These are phyloP conservation scores for Alternaria arbusti DNA, from an alignment of 2,329 filamentous ascomycete species.

Conservation along the genomic window DNA sequence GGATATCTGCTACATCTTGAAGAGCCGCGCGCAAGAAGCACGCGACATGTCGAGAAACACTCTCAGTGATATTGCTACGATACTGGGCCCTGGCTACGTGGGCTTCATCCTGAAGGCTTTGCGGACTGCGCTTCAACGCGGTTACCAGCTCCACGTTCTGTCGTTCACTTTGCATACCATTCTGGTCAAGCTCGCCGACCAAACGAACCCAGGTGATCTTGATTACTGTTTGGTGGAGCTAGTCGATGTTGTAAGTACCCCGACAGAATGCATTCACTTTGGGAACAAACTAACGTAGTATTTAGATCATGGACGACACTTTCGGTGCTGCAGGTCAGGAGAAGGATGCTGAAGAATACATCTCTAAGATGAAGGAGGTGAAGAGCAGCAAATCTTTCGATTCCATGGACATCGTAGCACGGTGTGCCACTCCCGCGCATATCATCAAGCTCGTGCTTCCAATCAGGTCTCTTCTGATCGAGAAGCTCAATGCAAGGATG, in stretches of 20 bases:
- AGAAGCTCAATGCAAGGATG: slow-evolving; percentile 83
- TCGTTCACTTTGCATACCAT: slow-evolving; percentile 96
- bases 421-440: slow-evolving; percentile 75
- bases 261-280: neutral
- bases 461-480: slow-evolving; percentile 76
- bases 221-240: slow-evolving; percentile 85
- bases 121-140: slow-evolving; percentile 78
- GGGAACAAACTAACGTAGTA: neutral
- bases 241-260: slow-evolving; percentile 65
- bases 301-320: slow-evolving; percentile 85
- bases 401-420: slow-evolving; percentile 91
- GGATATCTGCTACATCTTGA: slow-evolving; percentile 90
- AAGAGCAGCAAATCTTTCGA: slow-evolving; percentile 99
- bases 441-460: slow-evolving; percentile 80
- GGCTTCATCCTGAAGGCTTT: slow-evolving; percentile 94
- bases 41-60: slow-evolving; percentile 91
- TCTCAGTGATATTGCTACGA: slow-evolving; percentile 78
- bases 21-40: slow-evolving; percentile 86
- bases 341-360: slow-evolving; percentile 95
- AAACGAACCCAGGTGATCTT: slow-evolving; percentile 79
- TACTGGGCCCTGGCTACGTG: slow-evolving; percentile 83
- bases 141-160: slow-evolving; percentile 92
- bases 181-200: slow-evolving; percentile 74
- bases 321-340: slow-evolving; percentile 93
- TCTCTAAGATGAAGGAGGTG: slow-evolving; percentile 94